Evolutionary conservation across 345 rosid genomes (phyloP).

Genomic region (Psidium guajava): DNA sequence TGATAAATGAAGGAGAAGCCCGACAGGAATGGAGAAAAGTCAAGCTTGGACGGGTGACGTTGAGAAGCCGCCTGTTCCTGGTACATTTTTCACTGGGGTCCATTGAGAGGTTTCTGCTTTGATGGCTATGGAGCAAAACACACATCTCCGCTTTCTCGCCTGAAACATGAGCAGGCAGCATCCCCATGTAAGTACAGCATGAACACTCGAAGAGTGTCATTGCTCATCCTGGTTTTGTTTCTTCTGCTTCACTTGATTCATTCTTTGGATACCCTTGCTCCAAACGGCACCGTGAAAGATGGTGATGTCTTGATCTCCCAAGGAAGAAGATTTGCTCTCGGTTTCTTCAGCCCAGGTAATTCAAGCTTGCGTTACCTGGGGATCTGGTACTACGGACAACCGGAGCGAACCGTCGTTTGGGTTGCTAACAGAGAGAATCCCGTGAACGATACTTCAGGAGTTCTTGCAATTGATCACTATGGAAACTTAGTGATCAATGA

Average conservation of each 20-base stretch:
- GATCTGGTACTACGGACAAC: conserved; percentile 50
- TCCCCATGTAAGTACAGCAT: not conserved
- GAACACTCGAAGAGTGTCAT: not conserved
- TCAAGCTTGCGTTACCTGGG: conserved; percentile 51
- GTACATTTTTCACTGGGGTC: no score
- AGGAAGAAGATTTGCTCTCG: conserved; percentile 26
- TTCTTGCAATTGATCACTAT: not conserved
- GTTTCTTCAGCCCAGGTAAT: conserved; percentile 41
- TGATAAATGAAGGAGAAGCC: no score
- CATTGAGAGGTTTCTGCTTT: not conserved
- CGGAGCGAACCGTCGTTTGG: conserved; percentile 47
- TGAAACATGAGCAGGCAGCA: not conserved
- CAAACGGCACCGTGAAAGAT: conserved; percentile 19
- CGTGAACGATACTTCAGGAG: no score
- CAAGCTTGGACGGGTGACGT: no score
- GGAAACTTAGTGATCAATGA: conserved; percentile 6
- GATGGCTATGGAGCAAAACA: not conserved
- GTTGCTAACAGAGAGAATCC: conserved; percentile 26
- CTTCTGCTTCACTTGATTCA: not conserved
- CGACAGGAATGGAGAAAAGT: no score
- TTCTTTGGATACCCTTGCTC: conserved; percentile 11
- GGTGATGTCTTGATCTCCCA: conserved; percentile 28
- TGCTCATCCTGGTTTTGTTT: not conserved
- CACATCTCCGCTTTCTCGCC: not conserved
- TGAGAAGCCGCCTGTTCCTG: no score